These are phyloP conservation scores for Cyclanthera cordifolia DNA, from an alignment of 306 rosid genomes.

Conservation along the genomic window DNA sequence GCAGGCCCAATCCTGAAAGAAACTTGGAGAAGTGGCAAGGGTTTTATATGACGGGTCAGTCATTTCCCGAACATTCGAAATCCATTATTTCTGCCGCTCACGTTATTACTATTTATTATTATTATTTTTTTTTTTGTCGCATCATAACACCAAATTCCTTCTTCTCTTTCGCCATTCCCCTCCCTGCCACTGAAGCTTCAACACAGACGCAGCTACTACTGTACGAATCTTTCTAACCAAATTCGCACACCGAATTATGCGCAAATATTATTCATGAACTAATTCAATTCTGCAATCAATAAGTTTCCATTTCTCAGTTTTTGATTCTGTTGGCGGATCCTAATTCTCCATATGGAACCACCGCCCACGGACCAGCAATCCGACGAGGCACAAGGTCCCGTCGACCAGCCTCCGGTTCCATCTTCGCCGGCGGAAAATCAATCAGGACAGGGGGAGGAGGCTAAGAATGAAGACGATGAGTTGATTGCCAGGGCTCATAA, in stretches of 20 bases:
- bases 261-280: neutral
- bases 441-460: slow-evolving; percentile 27
- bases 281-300: neutral
- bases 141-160: neutral
- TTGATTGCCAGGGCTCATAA: slow-evolving; percentile 56
- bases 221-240: neutral
- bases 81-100: neutral
- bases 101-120: no score
- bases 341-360: slow-evolving; percentile 24
- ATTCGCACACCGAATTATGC: neutral
- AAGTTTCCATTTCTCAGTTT: neutral
- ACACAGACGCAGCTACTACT: slow-evolving; percentile 3
- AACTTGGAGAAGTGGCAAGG: neutral
- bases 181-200: neutral
- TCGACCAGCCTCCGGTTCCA: neutral
- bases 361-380: slow-evolving; percentile 38
- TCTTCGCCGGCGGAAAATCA: slow-evolving; percentile 29
- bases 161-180: neutral
- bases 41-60: neutral
- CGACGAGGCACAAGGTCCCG: slow-evolving; percentile 26
- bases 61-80: slow-evolving; percentile 8
- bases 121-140: no score
- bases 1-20: neutral
- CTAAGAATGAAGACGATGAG: slow-evolving; percentile 67
- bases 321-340: slow-evolving; percentile 1